Conservation (phyloP, 306 rosid genomes). For the Cajanus cajan region DNA sequence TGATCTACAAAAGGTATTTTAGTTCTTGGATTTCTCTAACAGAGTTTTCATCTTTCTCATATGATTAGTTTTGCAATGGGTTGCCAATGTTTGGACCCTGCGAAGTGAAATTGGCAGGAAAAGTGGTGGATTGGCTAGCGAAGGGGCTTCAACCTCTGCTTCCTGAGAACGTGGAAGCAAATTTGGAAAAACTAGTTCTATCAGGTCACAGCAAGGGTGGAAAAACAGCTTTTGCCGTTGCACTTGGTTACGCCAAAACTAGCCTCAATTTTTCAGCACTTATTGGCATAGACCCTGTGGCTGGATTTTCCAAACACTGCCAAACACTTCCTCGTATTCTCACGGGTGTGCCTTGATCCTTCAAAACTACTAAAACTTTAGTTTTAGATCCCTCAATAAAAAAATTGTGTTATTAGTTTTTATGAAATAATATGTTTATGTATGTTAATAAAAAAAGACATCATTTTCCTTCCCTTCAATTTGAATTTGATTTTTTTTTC, state of each 20-base stretch:
- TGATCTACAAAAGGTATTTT: background rate
- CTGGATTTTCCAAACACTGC: constrained; percentile 8
- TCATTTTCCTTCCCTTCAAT: too few species aligned
- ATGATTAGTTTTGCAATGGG: constrained; percentile 28
- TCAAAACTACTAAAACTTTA: too few species aligned
- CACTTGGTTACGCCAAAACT: constrained; percentile 40
- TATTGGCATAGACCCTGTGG: constrained; percentile 59
- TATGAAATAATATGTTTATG: too few species aligned
- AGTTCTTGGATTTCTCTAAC: background rate
- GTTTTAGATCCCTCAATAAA: too few species aligned
- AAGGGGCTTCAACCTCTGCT: constrained; percentile 39
- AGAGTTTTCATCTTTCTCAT: background rate
- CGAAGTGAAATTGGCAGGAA: constrained; percentile 43
- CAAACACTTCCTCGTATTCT: constrained; percentile 43
- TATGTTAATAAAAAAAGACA: too few species aligned
- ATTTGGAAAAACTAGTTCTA: constrained; percentile 31
- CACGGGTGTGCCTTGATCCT: constrained; percentile 33
- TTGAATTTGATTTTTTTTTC: too few species aligned
- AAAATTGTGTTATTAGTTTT: too few species aligned
- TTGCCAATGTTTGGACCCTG: constrained; percentile 19
- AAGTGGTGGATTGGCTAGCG: constrained; percentile 50
- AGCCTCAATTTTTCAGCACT: constrained; percentile 38
- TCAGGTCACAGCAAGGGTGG: constrained; percentile 65
- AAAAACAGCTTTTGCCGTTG: constrained; percentile 50
- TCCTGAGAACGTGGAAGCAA: constrained; percentile 33